Evolutionary conservation across 352 stramenopile species (phyloP), one percentile per base, ranked within the genome.

Genomic region (Globisporangium canariense): DNA sequence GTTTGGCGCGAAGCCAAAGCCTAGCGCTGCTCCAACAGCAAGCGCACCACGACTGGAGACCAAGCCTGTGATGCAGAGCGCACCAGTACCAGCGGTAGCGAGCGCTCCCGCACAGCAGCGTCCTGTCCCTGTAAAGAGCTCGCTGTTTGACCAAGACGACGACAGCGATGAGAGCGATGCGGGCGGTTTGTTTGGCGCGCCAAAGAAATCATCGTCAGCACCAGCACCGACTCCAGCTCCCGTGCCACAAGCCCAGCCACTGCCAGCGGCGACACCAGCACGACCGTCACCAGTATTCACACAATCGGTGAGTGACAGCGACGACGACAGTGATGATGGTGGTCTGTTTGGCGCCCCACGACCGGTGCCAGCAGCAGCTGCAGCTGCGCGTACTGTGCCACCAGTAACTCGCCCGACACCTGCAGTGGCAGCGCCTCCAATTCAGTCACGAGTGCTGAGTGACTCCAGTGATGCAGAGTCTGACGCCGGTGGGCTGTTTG

Each of bases 401-500:
- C 50, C 62, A 14, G 34, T 59, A 4, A 32, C 69, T 20, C 38
- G 65, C 60, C 58, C 60, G 28, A 49, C 67, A 41, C 46, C 67
- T 10, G 43, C 62, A 18, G n/a, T 51, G 1, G 22, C 36, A 30
- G 41, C 69, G 41, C 57, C 66, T 6, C 45, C 69, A 49, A 41
- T 62, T 22, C 73, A 74, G 61, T 70, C 69, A n/a, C 73, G 65
- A 8, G 63, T 71, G 16, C 58, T 69, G 43, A 88, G 77, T 20
- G 77, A 88, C 49, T 88, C 81, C 3, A 90, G 79, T 45, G 81
- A 83, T 25, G 70, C 67, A 20, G 75, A 90, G 32, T 90, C 81
- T 14, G 81, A 89, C 43, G 72, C 58, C 34, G 79, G 77, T 41
- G 81, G 75, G 2, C 47, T 92, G 38, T 93, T 93, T 69, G 82